phyloP scores from a whole-genome alignment of 2,329 filamentous ascomycete species.

The Keithomyces neogunnii region DNA sequence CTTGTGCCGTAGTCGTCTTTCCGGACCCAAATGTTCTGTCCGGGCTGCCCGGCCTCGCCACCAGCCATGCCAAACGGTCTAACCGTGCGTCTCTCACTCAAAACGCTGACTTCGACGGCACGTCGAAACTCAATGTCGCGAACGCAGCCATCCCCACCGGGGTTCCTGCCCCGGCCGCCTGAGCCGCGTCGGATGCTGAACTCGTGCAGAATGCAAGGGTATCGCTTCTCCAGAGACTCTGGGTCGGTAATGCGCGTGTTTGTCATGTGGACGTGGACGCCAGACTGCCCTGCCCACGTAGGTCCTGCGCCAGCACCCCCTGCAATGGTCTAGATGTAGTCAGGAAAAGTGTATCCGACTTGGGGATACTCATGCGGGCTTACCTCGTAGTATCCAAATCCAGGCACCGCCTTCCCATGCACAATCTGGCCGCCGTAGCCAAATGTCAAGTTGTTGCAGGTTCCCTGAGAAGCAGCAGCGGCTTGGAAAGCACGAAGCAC shows the following conservation, averaged over 20 bases:
- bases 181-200: conserved; percentile 20
- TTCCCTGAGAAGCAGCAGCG: conserved; percentile 70
- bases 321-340: conserved; percentile 18
- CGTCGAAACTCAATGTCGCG: no score
- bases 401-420: conserved; percentile 2
- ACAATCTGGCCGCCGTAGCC: conserved; percentile 60
- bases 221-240: conserved; percentile 26
- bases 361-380: no score
- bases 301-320: conserved; percentile 23
- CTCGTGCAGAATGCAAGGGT: conserved; percentile 22
- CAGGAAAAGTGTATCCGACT: no score
- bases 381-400: conserved; percentile 24
- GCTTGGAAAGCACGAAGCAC: conserved; percentile 73
- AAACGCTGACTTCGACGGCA: no score
- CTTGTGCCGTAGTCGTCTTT: no score
- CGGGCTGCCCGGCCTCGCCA: no score
- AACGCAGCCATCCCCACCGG: no score
- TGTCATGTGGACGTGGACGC: conserved; percentile 27
- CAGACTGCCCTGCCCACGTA: conserved; percentile 19
- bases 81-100: no score
- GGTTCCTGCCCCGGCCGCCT: no score
- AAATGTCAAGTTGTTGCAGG: conserved; percentile 80
- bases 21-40: no score
- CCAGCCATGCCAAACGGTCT: no score
- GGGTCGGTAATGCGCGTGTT: conserved; percentile 29